Conservation (phyloP, 129 eudicot species). For the Flaveria linearis region DNA sequence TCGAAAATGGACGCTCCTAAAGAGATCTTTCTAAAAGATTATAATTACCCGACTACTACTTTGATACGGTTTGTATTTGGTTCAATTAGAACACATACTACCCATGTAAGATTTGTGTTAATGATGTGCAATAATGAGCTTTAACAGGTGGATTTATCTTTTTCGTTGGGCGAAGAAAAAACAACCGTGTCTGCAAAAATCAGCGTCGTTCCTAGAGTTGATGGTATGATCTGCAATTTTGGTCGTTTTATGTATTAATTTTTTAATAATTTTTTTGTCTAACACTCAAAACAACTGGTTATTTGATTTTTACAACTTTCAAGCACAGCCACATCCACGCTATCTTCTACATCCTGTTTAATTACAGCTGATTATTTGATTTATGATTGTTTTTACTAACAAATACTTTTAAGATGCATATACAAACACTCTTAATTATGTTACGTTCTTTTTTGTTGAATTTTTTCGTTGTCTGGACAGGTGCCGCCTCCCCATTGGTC, state of each 20-base stretch:
- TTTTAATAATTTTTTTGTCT: background rate
- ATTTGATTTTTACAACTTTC: background rate
- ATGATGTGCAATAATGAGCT: slow-evolving; percentile 10
- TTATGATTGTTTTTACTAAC: background rate
- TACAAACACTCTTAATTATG: too few relatives aligned
- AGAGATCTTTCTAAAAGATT: slow-evolving; percentile 88
- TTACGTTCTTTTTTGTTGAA: background rate
- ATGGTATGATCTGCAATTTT: slow-evolving; percentile 50
- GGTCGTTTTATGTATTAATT: background rate
- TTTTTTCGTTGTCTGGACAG: slow-evolving; percentile 39
- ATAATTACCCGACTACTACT: slow-evolving; percentile 87
- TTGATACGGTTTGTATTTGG: slow-evolving; percentile 60
- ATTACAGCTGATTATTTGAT: background rate
- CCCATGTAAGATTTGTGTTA: background rate
- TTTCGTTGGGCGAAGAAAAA: slow-evolving; percentile 78
- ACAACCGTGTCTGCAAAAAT: slow-evolving; percentile 72
- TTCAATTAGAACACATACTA: slow-evolving; percentile 7
- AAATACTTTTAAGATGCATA: too few relatives aligned
- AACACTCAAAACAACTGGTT: background rate
- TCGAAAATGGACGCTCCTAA: slow-evolving; percentile 77
- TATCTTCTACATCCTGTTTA: background rate
- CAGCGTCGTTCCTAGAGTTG: slow-evolving; percentile 58
- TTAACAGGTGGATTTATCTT: slow-evolving; percentile 80
- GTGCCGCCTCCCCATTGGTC: slow-evolving; percentile 61
- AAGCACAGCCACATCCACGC: background rate